Evolutionary conservation across 1,139 yeast species (phyloP).

Genomic region (Yamadazyma sp.): DNA sequence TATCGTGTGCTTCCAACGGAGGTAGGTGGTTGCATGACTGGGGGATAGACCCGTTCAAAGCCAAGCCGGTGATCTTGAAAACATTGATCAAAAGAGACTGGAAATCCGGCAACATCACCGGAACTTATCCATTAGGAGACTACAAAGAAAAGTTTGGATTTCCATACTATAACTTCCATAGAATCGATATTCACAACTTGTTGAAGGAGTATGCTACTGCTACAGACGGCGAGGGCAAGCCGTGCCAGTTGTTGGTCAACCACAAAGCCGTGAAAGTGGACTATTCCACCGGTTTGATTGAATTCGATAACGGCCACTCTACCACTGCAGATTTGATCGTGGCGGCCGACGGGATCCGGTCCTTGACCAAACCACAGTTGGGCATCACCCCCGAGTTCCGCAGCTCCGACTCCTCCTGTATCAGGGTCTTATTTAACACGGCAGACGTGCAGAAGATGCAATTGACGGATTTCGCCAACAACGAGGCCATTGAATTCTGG

Average conservation of each 20-base stretch:
- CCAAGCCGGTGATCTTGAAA: constrained; percentile 23
- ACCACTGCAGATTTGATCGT: constrained; percentile 31
- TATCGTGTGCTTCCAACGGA: constrained; percentile 18
- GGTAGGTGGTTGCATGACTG: constrained; percentile 16
- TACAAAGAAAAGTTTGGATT: constrained; percentile 22
- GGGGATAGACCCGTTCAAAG: constrained; percentile 20
- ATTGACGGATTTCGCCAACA: constrained; percentile 15
- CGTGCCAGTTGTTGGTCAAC: constrained; percentile 21
- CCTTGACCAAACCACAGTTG: constrained; percentile 21
- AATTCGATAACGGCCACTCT: constrained; percentile 20
- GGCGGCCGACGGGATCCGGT: constrained; percentile 40
- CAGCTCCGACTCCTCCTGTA: constrained; percentile 19
- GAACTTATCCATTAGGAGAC: constrained; percentile 21
- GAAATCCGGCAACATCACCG: constrained; percentile 19
- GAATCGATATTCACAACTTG: constrained; percentile 22
- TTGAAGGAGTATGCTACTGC: constrained; percentile 18
- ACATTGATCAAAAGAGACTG: constrained; percentile 22
- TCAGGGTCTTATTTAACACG: constrained; percentile 22
- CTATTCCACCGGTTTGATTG: constrained; percentile 21
- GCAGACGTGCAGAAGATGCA: constrained; percentile 18
- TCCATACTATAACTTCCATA: constrained; percentile 22
- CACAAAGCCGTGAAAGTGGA: constrained; percentile 24
- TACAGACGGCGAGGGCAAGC: constrained; percentile 17
- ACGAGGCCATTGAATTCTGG: constrained; percentile 31
- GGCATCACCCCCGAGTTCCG: constrained; percentile 21